Percentiles rank a stretch among this genome's conserved stretches.
Evolutionary conservation across 2,329 filamentous ascomycete species (phyloP).

Genomic region (Zymoseptoria tritici): DNA sequence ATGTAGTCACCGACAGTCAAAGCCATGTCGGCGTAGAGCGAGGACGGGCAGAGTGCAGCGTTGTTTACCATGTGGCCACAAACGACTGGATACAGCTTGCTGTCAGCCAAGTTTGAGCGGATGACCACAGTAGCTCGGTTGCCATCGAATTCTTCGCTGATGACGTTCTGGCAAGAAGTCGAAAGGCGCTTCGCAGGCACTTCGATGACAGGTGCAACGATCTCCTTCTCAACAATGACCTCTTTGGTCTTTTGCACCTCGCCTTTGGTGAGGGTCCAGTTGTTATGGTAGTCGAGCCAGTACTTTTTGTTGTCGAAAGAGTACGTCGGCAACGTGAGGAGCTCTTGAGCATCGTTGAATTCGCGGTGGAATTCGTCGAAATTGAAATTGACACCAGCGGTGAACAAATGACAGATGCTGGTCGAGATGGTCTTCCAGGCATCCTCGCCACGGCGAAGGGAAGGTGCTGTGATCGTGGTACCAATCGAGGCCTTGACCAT

Average conservation of each 20-base stretch:
- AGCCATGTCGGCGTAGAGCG: slow-evolving; percentile 56
- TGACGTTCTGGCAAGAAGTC: slow-evolving; percentile 58
- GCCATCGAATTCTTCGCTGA: slow-evolving; percentile 55
- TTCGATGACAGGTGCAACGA: slow-evolving; percentile 32
- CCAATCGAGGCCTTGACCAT: slow-evolving; percentile 61
- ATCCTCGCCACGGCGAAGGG: slow-evolving; percentile 55
- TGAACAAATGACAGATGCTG: slow-evolving; percentile 54
- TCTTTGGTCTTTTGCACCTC: slow-evolving; percentile 42
- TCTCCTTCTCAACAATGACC: slow-evolving; percentile 31
- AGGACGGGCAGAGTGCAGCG: slow-evolving; percentile 58
- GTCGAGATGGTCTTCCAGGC: slow-evolving; percentile 57
- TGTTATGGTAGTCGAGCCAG: slow-evolving; percentile 63
- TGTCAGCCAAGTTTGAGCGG: slow-evolving; percentile 58
- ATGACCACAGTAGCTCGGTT: slow-evolving; percentile 54
- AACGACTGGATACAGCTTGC: slow-evolving; percentile 55
- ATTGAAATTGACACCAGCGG: slow-evolving; percentile 55
- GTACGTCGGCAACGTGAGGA: slow-evolving; percentile 62
- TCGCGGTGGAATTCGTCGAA: slow-evolving; percentile 64
- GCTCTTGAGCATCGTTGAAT: slow-evolving; percentile 50
- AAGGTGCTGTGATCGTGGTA: slow-evolving; percentile 49
- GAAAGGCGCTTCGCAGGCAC: slow-evolving; percentile 48
- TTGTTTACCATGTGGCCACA: slow-evolving; percentile 63
- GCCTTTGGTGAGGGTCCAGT: slow-evolving; percentile 65
- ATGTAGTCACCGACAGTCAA: slow-evolving; percentile 60
- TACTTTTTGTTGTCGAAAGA: slow-evolving; percentile 65